Conservation (phyloP, 2,329 filamentous ascomycete species). For the Monosporascus ibericus region DNA sequence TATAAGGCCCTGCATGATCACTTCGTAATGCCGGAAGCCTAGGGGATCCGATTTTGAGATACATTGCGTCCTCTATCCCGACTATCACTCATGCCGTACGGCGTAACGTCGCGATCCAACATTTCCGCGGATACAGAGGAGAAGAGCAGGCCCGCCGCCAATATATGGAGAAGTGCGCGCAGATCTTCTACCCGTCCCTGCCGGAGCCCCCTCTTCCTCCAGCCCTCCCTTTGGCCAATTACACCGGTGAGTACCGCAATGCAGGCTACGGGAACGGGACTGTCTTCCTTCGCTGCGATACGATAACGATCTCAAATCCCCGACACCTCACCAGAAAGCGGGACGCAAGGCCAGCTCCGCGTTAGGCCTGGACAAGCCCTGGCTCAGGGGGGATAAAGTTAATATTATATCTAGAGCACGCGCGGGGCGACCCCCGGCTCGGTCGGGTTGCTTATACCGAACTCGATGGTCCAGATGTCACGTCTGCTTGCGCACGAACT, state of each 20-base stretch:
- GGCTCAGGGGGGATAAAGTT: not conserved
- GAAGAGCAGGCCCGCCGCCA: not conserved
- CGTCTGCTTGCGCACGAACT: not conserved
- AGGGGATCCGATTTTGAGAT: slow-evolving; percentile 8
- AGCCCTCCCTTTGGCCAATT: slow-evolving; percentile 1
- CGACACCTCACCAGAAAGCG: not conserved
- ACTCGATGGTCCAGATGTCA: not conserved
- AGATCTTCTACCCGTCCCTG: slow-evolving; percentile 9
- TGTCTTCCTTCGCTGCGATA: slow-evolving; percentile 2
- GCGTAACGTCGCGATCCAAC: not conserved
- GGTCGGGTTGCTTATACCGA: not conserved
- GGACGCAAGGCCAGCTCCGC: not conserved
- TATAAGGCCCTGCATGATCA: slow-evolving; percentile 25
- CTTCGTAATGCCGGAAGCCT: slow-evolving; percentile 8
- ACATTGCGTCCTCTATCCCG: slow-evolving; percentile 1
- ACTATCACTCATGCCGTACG: not conserved
- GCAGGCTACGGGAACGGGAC: slow-evolving; percentile 7
- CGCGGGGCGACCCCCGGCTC: slow-evolving; percentile 4
- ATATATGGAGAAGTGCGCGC: slow-evolving; percentile 3
- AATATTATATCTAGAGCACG: slow-evolving; percentile 1
- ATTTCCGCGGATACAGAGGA: not conserved
- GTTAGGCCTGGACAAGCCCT: not conserved
- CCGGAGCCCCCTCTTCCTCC: slow-evolving; percentile 7
- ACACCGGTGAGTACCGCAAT: slow-evolving; percentile 7
- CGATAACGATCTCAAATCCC: too few relatives aligned